A percentile compares a stretch with the other conserved stretches of the same genome.
Conservation (phyloP, 306 rosid species). For the Astragalus glycyphyllos region DNA sequence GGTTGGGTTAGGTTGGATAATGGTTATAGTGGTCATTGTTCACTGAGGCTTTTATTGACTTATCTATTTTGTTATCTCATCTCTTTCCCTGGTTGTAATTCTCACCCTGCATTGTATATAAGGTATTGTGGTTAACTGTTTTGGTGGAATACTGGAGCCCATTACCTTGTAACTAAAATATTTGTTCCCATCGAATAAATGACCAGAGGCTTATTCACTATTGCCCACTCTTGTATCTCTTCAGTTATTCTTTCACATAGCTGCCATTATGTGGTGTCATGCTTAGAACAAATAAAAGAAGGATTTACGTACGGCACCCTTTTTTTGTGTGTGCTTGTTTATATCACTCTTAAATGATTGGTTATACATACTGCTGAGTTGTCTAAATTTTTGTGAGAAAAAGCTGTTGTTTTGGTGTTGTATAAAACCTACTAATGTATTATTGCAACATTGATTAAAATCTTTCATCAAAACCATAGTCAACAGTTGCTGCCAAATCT, state of each 20-base stretch:
- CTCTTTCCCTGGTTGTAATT: not conserved
- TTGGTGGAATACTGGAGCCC: not conserved
- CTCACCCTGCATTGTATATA: not conserved
- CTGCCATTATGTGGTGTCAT: not conserved
- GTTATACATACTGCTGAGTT: not conserved
- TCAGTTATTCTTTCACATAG: not conserved
- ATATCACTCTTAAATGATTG: not conserved
- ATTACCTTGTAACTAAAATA: not conserved
- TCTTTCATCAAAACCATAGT: not conserved
- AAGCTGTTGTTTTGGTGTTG: not conserved
- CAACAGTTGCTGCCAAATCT: conserved; percentile 1
- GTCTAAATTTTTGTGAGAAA: not conserved
- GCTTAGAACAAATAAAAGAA: not conserved
- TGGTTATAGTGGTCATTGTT: conserved; percentile 16
- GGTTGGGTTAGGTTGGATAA: conserved; percentile 3
- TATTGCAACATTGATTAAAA: conserved; percentile 1
- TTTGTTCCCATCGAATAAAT: too few species aligned
- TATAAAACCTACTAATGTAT: not conserved
- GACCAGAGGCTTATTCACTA: not conserved
- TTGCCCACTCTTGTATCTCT: conserved; percentile 6
- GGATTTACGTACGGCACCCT: not conserved
- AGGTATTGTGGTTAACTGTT: not conserved
- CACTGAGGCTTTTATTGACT: not conserved
- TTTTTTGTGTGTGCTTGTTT: not conserved
- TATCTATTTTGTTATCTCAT: conserved; percentile 5